Evolutionary conservation across 352 stramenopile species (phyloP).

Genomic region (Nothophytophthora sp.): DNA sequence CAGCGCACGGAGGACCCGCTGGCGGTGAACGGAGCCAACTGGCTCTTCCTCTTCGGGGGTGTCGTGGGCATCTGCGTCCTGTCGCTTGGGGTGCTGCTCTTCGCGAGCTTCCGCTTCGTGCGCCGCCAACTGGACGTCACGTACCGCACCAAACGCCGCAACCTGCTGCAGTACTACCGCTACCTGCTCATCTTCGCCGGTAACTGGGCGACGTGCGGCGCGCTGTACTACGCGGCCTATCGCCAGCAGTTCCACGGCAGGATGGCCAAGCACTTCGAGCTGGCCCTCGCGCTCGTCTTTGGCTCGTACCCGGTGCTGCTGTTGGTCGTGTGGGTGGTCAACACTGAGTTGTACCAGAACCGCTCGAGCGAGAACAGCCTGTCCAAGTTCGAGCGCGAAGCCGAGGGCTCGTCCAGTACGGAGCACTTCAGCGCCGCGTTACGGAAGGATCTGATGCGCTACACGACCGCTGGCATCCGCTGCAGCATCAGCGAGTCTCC

Average conservation of each 20-base stretch:
- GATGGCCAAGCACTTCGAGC: constrained; percentile 56
- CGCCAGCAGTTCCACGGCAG: constrained; percentile 58
- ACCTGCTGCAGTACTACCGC: constrained; percentile 85
- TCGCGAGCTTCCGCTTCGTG: constrained; percentile 85
- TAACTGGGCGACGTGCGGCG: constrained; percentile 68
- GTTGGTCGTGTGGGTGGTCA: constrained; percentile 77
- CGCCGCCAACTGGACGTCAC: constrained; percentile 84
- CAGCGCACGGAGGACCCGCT: constrained; percentile 42
- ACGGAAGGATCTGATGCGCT: constrained; percentile 85
- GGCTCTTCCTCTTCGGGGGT: constrained; percentile 61
- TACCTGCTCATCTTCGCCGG: constrained; percentile 76
- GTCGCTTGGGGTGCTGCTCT: constrained; percentile 74
- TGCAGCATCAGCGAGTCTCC: constrained; percentile 73
- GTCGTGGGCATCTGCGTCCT: constrained; percentile 54
- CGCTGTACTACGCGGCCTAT: constrained; percentile 79
- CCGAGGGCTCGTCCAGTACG: constrained; percentile 39
- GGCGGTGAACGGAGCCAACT: constrained; percentile 62
- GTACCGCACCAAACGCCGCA: constrained; percentile 81
- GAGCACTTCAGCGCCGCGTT: constrained; percentile 83
- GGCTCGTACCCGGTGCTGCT: constrained; percentile 74
- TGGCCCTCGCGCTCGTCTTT: constrained; percentile 69
- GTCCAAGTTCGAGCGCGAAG: constrained; percentile 49
- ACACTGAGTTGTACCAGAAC: constrained; percentile 85
- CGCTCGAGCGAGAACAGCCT: constrained; percentile 71
- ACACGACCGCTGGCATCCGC: constrained; percentile 83